These are phyloP conservation scores for Aspergillus tamarii DNA, from an alignment of 2,329 filamentous ascomycete species.

Conservation along the genomic window DNA sequence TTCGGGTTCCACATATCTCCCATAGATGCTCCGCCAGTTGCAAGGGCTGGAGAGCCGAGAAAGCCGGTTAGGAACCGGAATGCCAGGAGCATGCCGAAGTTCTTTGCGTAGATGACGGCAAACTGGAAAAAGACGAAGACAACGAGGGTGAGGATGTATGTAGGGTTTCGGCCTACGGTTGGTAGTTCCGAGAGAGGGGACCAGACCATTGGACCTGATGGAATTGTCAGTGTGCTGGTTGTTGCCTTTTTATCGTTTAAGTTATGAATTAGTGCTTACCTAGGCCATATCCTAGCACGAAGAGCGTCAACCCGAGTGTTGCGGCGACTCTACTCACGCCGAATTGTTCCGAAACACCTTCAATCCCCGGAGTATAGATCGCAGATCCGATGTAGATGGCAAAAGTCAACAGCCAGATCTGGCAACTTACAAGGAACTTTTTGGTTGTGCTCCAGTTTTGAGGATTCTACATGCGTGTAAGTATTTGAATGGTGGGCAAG, in stretches of 20 bases:
- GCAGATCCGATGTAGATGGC: slow-evolving; percentile 56
- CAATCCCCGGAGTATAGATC: slow-evolving; percentile 54
- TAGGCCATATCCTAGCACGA: slow-evolving; percentile 52
- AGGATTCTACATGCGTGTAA: slow-evolving; percentile 41
- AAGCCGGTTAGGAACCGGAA: slow-evolving; percentile 59
- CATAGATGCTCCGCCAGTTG: slow-evolving; percentile 50
- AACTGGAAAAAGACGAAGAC: slow-evolving; percentile 56
- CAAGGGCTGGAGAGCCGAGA: slow-evolving; percentile 50
- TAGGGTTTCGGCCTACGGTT: slow-evolving; percentile 51
- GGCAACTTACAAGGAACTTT: slow-evolving; percentile 50
- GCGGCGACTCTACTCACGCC: slow-evolving; percentile 50
- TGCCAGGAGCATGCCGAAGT: slow-evolving; percentile 56
- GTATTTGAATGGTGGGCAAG: not conserved
- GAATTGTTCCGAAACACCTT: slow-evolving; percentile 47
- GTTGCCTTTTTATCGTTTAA: not conserved
- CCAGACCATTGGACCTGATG: slow-evolving; percentile 49
- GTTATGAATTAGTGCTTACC: slow-evolving; percentile 13
- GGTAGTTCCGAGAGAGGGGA: slow-evolving; percentile 54
- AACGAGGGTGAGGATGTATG: slow-evolving; percentile 53
- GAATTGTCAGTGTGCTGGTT: not conserved
- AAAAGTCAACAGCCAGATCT: slow-evolving; percentile 53
- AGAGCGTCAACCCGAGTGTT: slow-evolving; percentile 54
- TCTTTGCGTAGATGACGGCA: slow-evolving; percentile 51
- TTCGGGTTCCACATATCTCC: slow-evolving; percentile 46
- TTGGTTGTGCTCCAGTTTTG: slow-evolving; percentile 51